Evolutionary conservation across 2,329 filamentous ascomycete genomes (phyloP).

Genomic region (Elsinoe perseae): DNA sequence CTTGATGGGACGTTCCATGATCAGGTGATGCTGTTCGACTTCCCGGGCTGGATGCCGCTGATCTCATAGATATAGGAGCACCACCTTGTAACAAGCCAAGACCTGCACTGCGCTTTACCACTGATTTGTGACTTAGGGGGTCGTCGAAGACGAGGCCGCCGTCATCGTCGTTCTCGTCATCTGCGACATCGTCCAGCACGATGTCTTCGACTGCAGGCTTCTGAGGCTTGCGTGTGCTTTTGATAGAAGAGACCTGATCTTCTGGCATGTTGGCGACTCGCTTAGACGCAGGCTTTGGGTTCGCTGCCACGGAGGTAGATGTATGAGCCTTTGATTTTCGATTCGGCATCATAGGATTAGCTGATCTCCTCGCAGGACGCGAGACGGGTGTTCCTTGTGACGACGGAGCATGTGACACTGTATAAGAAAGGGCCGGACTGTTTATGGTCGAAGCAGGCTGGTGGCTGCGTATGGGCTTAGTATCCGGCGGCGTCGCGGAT

Average conservation of each 20-base stretch:
- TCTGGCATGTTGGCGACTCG: constrained; percentile 12
- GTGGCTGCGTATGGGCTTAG: constrained; percentile 23
- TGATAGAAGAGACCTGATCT: constrained; percentile 25
- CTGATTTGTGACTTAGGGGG: background rate
- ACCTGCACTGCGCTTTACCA: background rate
- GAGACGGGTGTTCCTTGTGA: constrained; percentile 16
- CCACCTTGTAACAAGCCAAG: background rate
- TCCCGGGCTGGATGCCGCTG: constrained; percentile 27
- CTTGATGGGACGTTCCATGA: constrained; percentile 20
- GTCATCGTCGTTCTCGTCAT: constrained; percentile 24
- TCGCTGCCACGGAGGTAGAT: constrained; percentile 15
- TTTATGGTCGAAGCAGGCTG: constrained; percentile 17
- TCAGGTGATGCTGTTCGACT: constrained; percentile 19
- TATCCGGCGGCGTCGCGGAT: constrained; percentile 17
- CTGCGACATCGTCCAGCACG: constrained; percentile 19
- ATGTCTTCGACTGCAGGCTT: constrained; percentile 21
- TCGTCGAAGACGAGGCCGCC: constrained; percentile 17
- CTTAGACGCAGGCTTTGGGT: constrained; percentile 19
- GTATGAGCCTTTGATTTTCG: constrained; percentile 12
- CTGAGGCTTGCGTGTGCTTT: constrained; percentile 17
- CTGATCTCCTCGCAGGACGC: constrained; percentile 15
- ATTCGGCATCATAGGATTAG: constrained; percentile 5
- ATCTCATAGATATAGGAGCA: constrained; percentile 25
- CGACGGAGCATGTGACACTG: constrained; percentile 17
- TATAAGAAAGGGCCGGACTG: constrained; percentile 22